A percentile compares a stretch with the other conserved stretches of the same genome.
phyloP scores from a whole-genome alignment of 2,329 filamentous ascomycete species.

The Teratosphaeria nubilosa region DNA sequence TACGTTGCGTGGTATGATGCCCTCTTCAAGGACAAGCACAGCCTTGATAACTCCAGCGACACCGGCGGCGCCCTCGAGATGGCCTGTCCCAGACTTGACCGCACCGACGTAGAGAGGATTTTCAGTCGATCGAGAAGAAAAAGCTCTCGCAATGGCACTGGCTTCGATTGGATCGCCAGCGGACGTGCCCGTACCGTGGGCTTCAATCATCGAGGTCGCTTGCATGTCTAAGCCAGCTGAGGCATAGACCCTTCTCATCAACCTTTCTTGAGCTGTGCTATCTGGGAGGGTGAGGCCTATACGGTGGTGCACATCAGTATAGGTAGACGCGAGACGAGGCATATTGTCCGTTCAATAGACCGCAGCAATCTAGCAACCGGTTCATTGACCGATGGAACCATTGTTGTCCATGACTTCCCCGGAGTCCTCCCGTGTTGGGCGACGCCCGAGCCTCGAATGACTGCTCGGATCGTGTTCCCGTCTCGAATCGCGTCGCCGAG shows the following conservation, averaged over 20 bases:
- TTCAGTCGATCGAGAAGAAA: not conserved
- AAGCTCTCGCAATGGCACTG: conserved; percentile 6
- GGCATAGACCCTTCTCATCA: conserved; percentile 27
- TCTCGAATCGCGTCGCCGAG: conserved; percentile 3
- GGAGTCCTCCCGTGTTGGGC: conserved; percentile 30
- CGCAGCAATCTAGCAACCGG: no score
- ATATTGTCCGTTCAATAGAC: no score
- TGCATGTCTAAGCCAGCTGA: conserved; percentile 16
- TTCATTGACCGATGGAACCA: no score
- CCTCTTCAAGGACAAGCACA: conserved; percentile 17
- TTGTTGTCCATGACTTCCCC: conserved; percentile 11
- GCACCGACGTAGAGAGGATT: conserved; percentile 8
- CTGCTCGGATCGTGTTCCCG: conserved; percentile 17
- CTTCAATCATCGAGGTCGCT: conserved; percentile 7
- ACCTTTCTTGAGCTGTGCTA: conserved; percentile 22
- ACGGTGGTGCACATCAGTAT: no score
- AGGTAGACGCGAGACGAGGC: no score
- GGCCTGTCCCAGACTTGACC: conserved; percentile 11
- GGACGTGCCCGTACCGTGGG: conserved; percentile 15
- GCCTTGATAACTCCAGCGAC: conserved; percentile 17
- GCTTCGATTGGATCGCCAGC: conserved; percentile 13
- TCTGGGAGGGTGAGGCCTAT: conserved; percentile 28
- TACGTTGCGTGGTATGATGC: conserved; percentile 15
- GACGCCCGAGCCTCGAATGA: conserved; percentile 24
- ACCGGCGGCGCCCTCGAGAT: conserved; percentile 9